phyloP scores from a whole-genome alignment of 495 filamentous ascomycete species.

The Penicillium steckii region DNA sequence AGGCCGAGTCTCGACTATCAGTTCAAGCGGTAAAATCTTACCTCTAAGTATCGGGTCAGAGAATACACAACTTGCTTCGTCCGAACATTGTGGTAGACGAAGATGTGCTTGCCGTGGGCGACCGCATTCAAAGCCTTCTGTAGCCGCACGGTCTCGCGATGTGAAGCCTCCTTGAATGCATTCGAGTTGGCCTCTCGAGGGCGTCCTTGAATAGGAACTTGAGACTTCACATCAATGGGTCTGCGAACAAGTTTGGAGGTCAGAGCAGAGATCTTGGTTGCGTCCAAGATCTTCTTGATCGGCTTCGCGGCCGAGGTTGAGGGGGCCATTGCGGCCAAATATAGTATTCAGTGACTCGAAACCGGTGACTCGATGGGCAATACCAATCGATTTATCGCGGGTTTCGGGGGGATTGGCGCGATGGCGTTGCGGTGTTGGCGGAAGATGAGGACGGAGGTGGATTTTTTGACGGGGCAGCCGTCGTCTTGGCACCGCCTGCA shows the following conservation, averaged over 20 bases:
- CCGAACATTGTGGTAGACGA: slow-evolving; percentile 74
- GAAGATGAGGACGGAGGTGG: slow-evolving; percentile 25
- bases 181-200: slow-evolving; percentile 37
- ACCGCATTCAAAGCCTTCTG: slow-evolving; percentile 46
- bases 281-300: slow-evolving; percentile 44
- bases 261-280: slow-evolving; percentile 42
- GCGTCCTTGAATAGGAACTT: slow-evolving; percentile 38
- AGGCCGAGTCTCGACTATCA: background rate
- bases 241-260: slow-evolving; percentile 36
- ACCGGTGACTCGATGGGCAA: background rate
- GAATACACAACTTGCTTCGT: slow-evolving; percentile 86
- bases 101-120: slow-evolving; percentile 70
- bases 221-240: slow-evolving; percentile 33
- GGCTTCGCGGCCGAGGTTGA: slow-evolving; percentile 26
- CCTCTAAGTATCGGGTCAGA: slow-evolving; percentile 64
- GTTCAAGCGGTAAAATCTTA: slow-evolving; percentile 32
- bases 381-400: slow-evolving; percentile 9
- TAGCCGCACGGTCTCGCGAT: slow-evolving; percentile 41
- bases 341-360: slow-evolving; percentile 10
- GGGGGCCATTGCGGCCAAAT: slow-evolving; percentile 43
- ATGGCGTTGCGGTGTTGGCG: slow-evolving; percentile 14
- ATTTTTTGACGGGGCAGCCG: slow-evolving; percentile 31
- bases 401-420: slow-evolving; percentile 2
- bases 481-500: slow-evolving; percentile 26
- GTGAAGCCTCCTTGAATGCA: slow-evolving; percentile 40